These are phyloP conservation scores for Aspergillus carbonarius DNA, from an alignment of 2,329 filamentous ascomycete species.

Conservation along the genomic window DNA sequence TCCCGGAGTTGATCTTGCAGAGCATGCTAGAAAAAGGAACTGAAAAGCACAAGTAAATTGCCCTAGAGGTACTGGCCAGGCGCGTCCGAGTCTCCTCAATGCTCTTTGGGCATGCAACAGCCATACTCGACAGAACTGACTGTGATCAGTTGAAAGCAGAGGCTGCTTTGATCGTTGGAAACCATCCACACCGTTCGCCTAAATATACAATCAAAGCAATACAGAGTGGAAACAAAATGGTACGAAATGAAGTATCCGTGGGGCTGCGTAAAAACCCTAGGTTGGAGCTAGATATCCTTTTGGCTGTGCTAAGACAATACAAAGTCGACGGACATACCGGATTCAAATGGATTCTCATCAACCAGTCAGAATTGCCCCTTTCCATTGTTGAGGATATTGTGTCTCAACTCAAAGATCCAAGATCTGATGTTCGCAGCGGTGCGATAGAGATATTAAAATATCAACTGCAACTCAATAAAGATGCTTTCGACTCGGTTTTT, in stretches of 20 bases:
- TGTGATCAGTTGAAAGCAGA: not conserved
- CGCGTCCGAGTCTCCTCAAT: too few species aligned
- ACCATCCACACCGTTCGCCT: not conserved
- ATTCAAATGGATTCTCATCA: not conserved
- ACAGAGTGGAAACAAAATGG: not conserved
- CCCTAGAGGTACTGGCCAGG: not conserved
- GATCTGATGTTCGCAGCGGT: not conserved
- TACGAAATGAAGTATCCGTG: not conserved
- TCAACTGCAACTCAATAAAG: not conserved
- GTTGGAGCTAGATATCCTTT: not conserved
- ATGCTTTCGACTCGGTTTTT: not conserved
- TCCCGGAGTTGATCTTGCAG: not conserved
- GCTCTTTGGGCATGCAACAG: not conserved
- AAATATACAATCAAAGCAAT: not conserved
- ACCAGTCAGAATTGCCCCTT: not conserved
- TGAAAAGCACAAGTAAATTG: not conserved
- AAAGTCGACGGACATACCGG: not conserved
- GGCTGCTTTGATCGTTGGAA: not conserved
- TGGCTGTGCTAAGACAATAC: not conserved
- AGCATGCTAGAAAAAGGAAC: not conserved
- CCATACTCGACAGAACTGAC: not conserved
- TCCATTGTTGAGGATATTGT: not conserved
- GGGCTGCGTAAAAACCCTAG: not conserved
- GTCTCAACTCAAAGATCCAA: not conserved
- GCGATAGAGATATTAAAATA: not conserved